A percentile compares a stretch with the other conserved stretches of the same genome.
Conservation (phyloP, 352 stramenopile genomes). For the Phytophthora quininea region DNA sequence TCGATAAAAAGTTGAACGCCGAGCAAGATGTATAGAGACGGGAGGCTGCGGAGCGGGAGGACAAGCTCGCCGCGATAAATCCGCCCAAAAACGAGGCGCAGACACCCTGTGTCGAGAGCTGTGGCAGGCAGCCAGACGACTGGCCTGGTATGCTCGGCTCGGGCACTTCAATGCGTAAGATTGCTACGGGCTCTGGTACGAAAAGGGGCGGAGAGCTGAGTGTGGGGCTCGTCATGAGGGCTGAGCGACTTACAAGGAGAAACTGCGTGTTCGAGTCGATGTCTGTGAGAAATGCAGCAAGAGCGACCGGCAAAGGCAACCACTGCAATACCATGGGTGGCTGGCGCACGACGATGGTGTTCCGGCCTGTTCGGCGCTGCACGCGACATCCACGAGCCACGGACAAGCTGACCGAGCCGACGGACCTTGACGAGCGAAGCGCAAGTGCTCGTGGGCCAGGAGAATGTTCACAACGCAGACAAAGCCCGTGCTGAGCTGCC, state of each 20-base stretch:
- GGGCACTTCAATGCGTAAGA: background rate
- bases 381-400: conserved; percentile 3
- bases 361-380: conserved; percentile 8
- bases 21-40: conserved; percentile 26
- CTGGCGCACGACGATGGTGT: conserved; percentile 7
- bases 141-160: background rate
- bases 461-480: conserved; percentile 34
- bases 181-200: background rate
- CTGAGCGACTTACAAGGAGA: background rate
- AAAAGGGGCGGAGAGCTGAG: background rate
- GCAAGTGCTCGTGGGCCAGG: conserved; percentile 19
- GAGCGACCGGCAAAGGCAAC: background rate
- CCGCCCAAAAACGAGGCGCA: conserved; percentile 13
- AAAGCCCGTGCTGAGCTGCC: conserved; percentile 11
- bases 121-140: no score
- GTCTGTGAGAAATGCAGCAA: background rate
- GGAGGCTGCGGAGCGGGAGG: conserved; percentile 27
- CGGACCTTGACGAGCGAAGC: conserved; percentile 5
- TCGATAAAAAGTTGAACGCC: conserved; percentile 11
- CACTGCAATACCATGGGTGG: background rate
- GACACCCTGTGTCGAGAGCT: background rate
- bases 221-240: background rate
- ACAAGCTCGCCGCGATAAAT: conserved; percentile 27
- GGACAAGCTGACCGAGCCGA: background rate
- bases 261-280: background rate